Evolutionary conservation across 768 basidiomycete species (phyloP), one percentile per base, ranked within the genome.

Genomic region (Amanita phalloides): DNA sequence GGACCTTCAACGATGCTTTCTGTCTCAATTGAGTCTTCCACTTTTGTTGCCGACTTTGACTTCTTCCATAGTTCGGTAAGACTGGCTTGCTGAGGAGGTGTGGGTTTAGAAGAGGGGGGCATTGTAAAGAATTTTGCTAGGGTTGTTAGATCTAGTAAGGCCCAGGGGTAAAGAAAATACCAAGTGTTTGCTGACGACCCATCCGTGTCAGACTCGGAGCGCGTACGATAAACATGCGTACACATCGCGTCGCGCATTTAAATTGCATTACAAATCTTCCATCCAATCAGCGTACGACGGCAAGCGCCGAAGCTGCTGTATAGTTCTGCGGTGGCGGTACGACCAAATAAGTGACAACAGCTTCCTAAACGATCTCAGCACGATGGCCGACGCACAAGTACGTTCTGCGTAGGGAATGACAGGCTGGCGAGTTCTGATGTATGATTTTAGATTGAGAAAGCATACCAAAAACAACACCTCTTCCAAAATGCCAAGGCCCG

Each of bases 401-500:
- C 51, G 74, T 65, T 9, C 38, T 2, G 23, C 21, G 36, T 36
- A 10, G 30, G 3, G 20, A 36, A 35, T 23, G 25, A 26, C 35
- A 14, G 51, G 46, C 35, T 48, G 23, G 45, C 17, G 46, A 39
- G 54, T 46, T 37, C 56, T 46, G 33, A 50, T 45, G 49, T 50
- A 41, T 32, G 49, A 53, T 38, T 46, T 14, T 64, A 97, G 87
- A 83, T 94, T 66, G 94, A 98, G 73, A 96, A 95, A 74, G 89
- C 90, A 56, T 99, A 78, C 78, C 94, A 96, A 73, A 96, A 96
- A 76, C 96, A 99, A 71, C 79, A 84, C 66, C 80, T 99, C 68
- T 99, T 99, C 83, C 92, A 95, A 73, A 95, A 95, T 73, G 78
- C 90, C 68, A 98, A 98, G 80, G 75, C 81, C 60, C 84, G 84